Percentiles rank a stretch among this genome's conserved stretches.
Conservation (phyloP, 257 asterid species). For the Petunia axillaris region DNA sequence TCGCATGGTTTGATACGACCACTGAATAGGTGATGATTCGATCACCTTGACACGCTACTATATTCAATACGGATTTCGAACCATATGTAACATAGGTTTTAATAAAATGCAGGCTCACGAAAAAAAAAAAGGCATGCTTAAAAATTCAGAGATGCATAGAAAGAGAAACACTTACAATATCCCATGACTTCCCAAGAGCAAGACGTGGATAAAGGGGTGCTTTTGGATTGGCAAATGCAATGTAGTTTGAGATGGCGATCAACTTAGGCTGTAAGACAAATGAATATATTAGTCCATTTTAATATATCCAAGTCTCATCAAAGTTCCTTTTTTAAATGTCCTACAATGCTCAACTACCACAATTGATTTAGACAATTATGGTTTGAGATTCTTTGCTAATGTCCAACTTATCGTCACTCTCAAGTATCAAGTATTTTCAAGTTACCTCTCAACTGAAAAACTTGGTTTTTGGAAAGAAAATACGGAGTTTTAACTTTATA, state of each 20-base stretch:
- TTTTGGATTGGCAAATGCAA: conserved; percentile 78
- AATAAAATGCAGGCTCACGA: not conserved
- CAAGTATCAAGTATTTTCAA: not conserved
- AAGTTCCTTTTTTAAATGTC: not conserved
- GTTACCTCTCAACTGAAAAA: not conserved
- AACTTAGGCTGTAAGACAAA: conserved; percentile 74
- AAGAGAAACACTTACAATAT: conserved; percentile 64
- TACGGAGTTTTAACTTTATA: not conserved
- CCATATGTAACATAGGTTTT: not conserved
- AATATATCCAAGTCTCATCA: not conserved
- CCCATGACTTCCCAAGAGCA: conserved; percentile 91
- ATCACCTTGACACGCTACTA: not conserved
- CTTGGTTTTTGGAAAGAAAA: not conserved
- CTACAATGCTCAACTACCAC: not conserved
- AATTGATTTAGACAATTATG: not conserved
- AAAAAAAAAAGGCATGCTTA: too few species aligned
- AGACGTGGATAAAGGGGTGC: conserved; percentile 95
- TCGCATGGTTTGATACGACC: not conserved
- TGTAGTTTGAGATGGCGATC: conserved; percentile 66
- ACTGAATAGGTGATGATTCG: not conserved
- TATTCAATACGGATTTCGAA: not conserved
- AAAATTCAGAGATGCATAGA: not conserved
- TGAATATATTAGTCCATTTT: conserved; percentile 1
- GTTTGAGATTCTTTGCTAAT: not conserved
- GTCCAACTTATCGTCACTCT: not conserved